Percentiles rank a stretch among this genome's conserved stretches.
Conservation (phyloP, 305 asterid genomes). For the Fraxinus paxiana region DNA sequence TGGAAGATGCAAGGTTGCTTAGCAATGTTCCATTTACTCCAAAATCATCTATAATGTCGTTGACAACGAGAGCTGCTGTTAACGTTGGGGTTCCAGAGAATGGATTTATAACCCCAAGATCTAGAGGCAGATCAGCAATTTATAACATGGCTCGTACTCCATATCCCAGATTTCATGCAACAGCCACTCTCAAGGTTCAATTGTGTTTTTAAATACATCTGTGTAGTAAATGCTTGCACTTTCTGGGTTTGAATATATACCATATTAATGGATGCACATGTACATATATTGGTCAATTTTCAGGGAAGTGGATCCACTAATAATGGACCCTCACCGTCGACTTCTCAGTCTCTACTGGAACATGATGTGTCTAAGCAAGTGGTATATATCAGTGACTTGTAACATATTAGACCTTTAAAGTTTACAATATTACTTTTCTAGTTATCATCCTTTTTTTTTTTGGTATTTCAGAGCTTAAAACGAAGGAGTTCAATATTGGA, state of each 20-base stretch:
- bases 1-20: slow-evolving; percentile 41
- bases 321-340: slow-evolving; percentile 36
- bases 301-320: slow-evolving; percentile 55
- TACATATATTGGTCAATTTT: slow-evolving; percentile 18
- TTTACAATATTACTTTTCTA: slow-evolving; percentile 9
- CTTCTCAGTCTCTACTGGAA: slow-evolving; percentile 35
- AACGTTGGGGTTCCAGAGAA: slow-evolving; percentile 46
- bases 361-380: slow-evolving; percentile 37
- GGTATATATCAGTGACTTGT: slow-evolving; percentile 34
- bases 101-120: slow-evolving; percentile 61
- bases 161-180: slow-evolving; percentile 39
- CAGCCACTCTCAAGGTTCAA: slow-evolving; percentile 42
- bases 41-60: slow-evolving; percentile 41
- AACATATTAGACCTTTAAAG: slow-evolving; percentile 7
- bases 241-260: not conserved
- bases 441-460: not conserved
- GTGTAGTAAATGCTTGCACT: not conserved
- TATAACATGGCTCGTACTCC: slow-evolving; percentile 68
- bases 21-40: slow-evolving; percentile 35
- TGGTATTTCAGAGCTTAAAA: slow-evolving; percentile 54
- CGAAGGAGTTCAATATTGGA: slow-evolving; percentile 71
- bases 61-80: slow-evolving; percentile 35
- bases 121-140: slow-evolving; percentile 69
- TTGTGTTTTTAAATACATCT: not conserved
- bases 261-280: not conserved